phyloP scores from a whole-genome alignment of 2,329 filamentous ascomycete genomes.

The Xylariaceae sp. region DNA sequence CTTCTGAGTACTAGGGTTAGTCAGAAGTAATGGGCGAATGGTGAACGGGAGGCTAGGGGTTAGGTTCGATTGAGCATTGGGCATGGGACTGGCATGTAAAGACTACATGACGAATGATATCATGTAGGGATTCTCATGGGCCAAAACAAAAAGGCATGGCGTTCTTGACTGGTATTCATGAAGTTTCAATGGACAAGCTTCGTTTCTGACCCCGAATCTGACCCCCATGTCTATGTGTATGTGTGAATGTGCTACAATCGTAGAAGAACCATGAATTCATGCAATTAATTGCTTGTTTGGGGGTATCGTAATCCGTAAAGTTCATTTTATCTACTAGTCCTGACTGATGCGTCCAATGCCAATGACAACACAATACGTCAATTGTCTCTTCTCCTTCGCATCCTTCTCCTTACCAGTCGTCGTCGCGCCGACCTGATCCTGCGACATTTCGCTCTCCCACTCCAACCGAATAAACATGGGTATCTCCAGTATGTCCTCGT shows the following conservation, averaged over 20 bases:
- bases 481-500: slow-evolving; percentile 72
- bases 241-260: not conserved
- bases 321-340: slow-evolving; percentile 27
- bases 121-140: slow-evolving; percentile 30
- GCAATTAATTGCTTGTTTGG: not conserved
- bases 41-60: slow-evolving; percentile 1
- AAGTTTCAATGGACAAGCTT: slow-evolving; percentile 35
- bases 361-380: slow-evolving; percentile 94
- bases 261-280: not conserved
- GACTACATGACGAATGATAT: slow-evolving; percentile 26
- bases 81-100: slow-evolving; percentile 24
- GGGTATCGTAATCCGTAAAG: slow-evolving; percentile 6
- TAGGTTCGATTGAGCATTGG: slow-evolving; percentile 16
- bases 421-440: slow-evolving; percentile 58
- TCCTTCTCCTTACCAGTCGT: slow-evolving; percentile 50
- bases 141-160: slow-evolving; percentile 41
- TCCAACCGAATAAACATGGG: slow-evolving; percentile 90
- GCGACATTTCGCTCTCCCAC: slow-evolving; percentile 68
- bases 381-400: slow-evolving; percentile 71
- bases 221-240: slow-evolving; percentile 8
- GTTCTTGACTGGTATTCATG: slow-evolving; percentile 45
- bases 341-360: slow-evolving; percentile 75
- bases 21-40: slow-evolving; percentile 16
- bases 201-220: slow-evolving; percentile 25
- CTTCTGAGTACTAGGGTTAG: slow-evolving; percentile 71